Base-by-base conservation (phyloP, 176 grass and related monocot genomes). In the Oryza rufipogon region DNA sequence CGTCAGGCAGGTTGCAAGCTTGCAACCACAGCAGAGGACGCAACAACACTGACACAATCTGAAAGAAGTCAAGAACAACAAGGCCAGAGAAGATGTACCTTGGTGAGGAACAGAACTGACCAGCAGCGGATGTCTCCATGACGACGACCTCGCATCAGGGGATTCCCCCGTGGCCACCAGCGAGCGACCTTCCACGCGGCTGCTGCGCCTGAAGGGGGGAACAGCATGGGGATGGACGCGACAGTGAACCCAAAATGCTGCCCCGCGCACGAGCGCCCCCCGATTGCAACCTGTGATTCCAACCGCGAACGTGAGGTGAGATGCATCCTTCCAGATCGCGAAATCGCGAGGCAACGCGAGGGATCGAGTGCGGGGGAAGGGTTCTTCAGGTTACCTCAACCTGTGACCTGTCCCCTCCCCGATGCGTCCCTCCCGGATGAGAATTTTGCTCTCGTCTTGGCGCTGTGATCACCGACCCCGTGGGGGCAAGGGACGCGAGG, bases 101-200 rank as follows among this genome's bases (percentile, higher is more conserved):
- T 30, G 60, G 45, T 33, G 66, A 58, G 23, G 78, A 75, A 65
- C 61, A 52, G 63, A 67, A 7, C 69, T 86, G 61, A 10, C 69
- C 76, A 80, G 46, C 44, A 52, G 33, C 30, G 6, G 70, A 45
- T 38, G 78, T 63, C 49, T 19, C 66, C 66, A 17, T 10, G 75
- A 79, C n/a, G 4, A 61, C 42, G 75, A 69, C 70, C 36, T 68
- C 63, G 39, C 71, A 76, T 15, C 22, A 32, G 33, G 47, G n/a
- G 6, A 64, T 49, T 58, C 6, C 66, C 52, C 70, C 63, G 16
- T 58, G 46, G 32, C 46, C 70, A 42, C 85, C 22, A 80, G 60
- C 64, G 25, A 46, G 45, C 54, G 58, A 71, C 67, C 75, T 41
- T 41, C 14, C 68, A 69, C 84, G 15, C 44, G 46, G 77, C 33